These are phyloP conservation scores for Glaciozyma martinii DNA, from an alignment of 768 basidiomycete species.

Conservation along the genomic window DNA sequence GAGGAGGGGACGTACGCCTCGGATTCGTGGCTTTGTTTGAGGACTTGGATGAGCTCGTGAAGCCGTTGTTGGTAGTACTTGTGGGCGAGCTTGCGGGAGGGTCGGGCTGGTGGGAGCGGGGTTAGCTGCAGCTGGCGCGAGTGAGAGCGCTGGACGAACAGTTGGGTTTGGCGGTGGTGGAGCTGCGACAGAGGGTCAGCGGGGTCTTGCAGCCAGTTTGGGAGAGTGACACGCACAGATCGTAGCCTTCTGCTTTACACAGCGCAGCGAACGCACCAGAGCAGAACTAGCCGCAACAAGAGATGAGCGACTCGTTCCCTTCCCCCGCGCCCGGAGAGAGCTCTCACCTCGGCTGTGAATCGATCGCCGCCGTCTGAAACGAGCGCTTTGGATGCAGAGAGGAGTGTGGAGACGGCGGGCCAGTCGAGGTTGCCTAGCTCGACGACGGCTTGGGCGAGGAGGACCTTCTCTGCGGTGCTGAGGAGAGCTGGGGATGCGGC, in stretches of 20 bases:
- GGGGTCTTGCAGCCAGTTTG: too few relatives aligned
- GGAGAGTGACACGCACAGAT: background rate
- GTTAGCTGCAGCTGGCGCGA: background rate
- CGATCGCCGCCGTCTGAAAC: background rate
- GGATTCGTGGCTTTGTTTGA: background rate
- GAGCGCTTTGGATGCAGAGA: background rate
- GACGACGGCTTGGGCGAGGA: conserved; percentile 19
- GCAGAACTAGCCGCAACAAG: conserved; percentile 6
- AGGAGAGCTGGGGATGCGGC: background rate
- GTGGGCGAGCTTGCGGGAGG: conserved; percentile 20
- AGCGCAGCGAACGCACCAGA: conserved; percentile 6
- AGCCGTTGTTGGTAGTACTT: conserved; percentile 6
- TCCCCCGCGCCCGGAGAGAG: background rate
- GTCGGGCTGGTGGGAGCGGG: conserved; percentile 10
- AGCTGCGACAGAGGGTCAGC: background rate
- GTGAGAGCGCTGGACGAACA: conserved; percentile 5
- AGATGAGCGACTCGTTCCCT: background rate
- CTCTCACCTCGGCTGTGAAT: conserved; percentile 4
- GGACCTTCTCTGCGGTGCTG: background rate
- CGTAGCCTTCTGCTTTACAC: background rate
- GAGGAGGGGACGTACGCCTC: background rate
- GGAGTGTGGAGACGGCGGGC: background rate
- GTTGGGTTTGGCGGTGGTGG: conserved; percentile 3
- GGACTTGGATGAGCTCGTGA: background rate
- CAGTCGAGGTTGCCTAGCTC: conserved; percentile 11